Evolutionary conservation across 257 asterid genomes (phyloP), one percentile per base, ranked within the genome.

Genomic region (Anisodus acutangulus): DNA sequence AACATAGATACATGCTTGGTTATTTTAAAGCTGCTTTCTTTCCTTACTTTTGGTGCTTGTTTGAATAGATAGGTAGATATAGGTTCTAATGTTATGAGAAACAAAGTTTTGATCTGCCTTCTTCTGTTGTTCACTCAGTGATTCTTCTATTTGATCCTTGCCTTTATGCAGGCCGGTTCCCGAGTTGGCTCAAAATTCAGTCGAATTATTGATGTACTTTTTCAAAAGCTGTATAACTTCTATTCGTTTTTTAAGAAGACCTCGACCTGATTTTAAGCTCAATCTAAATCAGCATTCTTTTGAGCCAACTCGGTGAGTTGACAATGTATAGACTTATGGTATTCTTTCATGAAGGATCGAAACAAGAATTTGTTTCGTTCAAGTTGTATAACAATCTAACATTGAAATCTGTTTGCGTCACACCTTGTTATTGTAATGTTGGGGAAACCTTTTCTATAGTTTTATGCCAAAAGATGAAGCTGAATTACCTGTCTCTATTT

Each of bases 281-380:
- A 82, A 89, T 86, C 85, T 86, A 81, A 58, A 55, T 80, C 83
- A 84, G 62, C 83, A 91, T 60, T 87, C 84, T 87, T 85, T 87
- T 84, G 89, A 91, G 92, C 93, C 95, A 90, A 91, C 97, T 90
- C 85, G 93, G 93, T 91, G 94, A 92, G 95, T 91, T 86, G 85
- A 85, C 88, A 37, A 86, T 47, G 86, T 83, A 85, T 83, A 82
- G 81, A 76, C 63, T 76, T 85, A 16, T 82, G 72, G 90, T 80
- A 64, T 82, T 85, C 54, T 91, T 84, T 83, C 85, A 66, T 82
- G 68, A 51, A 26, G 81, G 80, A 85, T 86, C 85, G 64, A 64
- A 83, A 81, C 82, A 83, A 11, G 41, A 57, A 68, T 53, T 53
- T 71, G 81, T 39, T 84, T 55, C 64, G 57, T 62, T 53, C 17